phyloP scores from a whole-genome alignment of 192 early-diverging fungal genomes.

The Spizellomyces punctatus region DNA sequence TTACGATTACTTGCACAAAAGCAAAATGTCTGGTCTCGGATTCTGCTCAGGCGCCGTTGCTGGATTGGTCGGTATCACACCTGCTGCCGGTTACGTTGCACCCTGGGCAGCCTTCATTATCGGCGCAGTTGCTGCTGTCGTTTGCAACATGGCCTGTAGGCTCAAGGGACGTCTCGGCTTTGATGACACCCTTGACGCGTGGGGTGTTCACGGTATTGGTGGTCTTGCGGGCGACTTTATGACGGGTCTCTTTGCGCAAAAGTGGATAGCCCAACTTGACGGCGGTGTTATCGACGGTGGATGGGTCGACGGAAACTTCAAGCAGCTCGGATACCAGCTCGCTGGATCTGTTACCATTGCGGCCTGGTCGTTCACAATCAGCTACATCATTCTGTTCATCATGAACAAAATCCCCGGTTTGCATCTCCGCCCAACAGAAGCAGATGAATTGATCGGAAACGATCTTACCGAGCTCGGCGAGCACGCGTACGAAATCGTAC shows the following conservation, averaged over 20 bases:
- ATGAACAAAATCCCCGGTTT: constrained; percentile 83
- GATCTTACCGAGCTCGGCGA: constrained; percentile 92
- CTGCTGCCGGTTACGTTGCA: constrained; percentile 84
- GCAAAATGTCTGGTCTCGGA: constrained; percentile 85
- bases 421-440: constrained; percentile 75
- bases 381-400: constrained; percentile 71
- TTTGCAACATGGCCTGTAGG: constrained; percentile 80
- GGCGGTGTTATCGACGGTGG: constrained; percentile 48
- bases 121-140: constrained; percentile 70
- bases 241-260: constrained; percentile 89
- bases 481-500: constrained; percentile 61
- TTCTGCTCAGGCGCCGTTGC: constrained; percentile 95
- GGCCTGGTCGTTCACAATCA: constrained; percentile 75
- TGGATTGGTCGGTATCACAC: constrained; percentile 92
- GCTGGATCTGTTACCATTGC: constrained; percentile 63
- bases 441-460: constrained; percentile 75
- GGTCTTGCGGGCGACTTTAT: constrained; percentile 82
- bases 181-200: constrained; percentile 93
- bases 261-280: constrained; percentile 72
- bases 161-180: constrained; percentile 84
- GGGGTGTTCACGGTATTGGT: constrained; percentile 60
- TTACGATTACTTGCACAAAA: constrained; percentile 67
- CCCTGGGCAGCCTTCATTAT: constrained; percentile 82
- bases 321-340: constrained; percentile 71
- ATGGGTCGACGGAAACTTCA: constrained; percentile 70